Conservation (phyloP, 1,284 basidiomycete genomes). For the Trichosporon inkin region DNA sequence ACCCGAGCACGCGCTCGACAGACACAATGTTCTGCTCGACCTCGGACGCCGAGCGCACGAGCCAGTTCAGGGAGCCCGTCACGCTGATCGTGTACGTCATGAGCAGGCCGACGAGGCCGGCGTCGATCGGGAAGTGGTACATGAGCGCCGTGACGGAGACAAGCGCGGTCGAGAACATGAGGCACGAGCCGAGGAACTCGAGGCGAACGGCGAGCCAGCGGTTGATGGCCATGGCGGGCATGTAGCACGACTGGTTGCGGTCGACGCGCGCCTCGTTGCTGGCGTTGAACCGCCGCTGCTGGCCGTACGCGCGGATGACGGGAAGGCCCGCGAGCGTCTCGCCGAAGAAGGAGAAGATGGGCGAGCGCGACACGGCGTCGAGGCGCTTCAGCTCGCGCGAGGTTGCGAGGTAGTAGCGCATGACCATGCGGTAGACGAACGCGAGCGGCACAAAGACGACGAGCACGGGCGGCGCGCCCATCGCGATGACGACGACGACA, state of each 20-base stretch:
- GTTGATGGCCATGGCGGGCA: constrained; percentile 54
- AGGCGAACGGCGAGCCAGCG: constrained; percentile 55
- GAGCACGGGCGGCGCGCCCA: constrained; percentile 77
- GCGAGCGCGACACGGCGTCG: constrained; percentile 82
- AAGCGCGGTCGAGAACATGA: constrained; percentile 71
- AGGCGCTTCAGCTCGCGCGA: constrained; percentile 88
- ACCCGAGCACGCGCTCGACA: constrained; percentile 62
- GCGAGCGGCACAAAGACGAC: constrained; percentile 68
- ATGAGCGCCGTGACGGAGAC: constrained; percentile 70
- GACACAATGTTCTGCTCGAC: constrained; percentile 93
- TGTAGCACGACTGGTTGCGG: constrained; percentile 56
- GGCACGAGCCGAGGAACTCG: constrained; percentile 74
- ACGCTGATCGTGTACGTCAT: constrained; percentile 79
- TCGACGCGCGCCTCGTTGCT: constrained; percentile 69
- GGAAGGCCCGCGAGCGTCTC: constrained; percentile 79
- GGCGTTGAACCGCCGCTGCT: constrained; percentile 67
- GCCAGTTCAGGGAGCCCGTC: constrained; percentile 73
- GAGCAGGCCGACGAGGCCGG: constrained; percentile 86
- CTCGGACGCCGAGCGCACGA: constrained; percentile 83
- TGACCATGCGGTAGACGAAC: constrained; percentile 70
- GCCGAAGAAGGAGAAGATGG: constrained; percentile 83
- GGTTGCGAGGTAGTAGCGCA: constrained; percentile 83
- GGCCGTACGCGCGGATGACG: constrained; percentile 74
- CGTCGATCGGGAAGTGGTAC: constrained; percentile 65
- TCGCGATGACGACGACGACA: constrained; percentile 72